Base-by-base conservation (phyloP, 2,329 filamentous ascomycete genomes). In the Rasamsonia emersonii region DNA sequence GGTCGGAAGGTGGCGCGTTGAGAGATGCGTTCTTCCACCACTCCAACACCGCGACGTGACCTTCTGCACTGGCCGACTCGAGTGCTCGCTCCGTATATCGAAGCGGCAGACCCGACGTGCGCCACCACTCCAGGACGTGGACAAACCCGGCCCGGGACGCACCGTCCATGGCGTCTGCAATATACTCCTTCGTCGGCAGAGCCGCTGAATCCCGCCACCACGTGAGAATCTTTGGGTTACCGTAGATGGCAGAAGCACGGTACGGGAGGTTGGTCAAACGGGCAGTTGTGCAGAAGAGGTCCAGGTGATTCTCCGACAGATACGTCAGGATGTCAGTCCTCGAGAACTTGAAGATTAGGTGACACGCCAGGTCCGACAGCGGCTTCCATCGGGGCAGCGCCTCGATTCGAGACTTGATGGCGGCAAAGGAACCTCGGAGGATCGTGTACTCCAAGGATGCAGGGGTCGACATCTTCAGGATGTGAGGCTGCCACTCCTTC, bases 61-160 rank as follows among this genome's bases (percentile, higher is more conserved):
- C 86, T 49, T 85, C 81, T 3, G 79, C 79, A 37, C 82, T 89
- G 18, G 89, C 88, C 49, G 88, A 82, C 58, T 95, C 89, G 11
- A 96, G 72, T 0, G 89, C 85, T 4, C 78, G 72, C 54, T 94
- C 86, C 8, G 83, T 93, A 58, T 91, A 94, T 44, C 84, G 80
- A 13, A 95, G 68, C 2, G 79, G 76, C 2, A 95, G 68, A 1
- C 82, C 82, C 0, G 81, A 85, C 14, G 80, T 72, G 53, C 82
- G 82, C 89, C 89, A 96, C 83, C 86, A 93, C 49, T 94, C 83
- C 1, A 96, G 70, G 0, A 93, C 79, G 42, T 84, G 75, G 9
- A 93, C 73, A 45, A 86, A 91, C 4, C 89, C 88, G 36, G 85
- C 81, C 33, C 82, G 79, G 2, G 84, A 93, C 5, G 89, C 89